Evolutionary conservation across 2,329 filamentous ascomycete species (phyloP), one percentile per base, ranked within the genome.

Genomic region (Plectosphaerella sp.): DNA sequence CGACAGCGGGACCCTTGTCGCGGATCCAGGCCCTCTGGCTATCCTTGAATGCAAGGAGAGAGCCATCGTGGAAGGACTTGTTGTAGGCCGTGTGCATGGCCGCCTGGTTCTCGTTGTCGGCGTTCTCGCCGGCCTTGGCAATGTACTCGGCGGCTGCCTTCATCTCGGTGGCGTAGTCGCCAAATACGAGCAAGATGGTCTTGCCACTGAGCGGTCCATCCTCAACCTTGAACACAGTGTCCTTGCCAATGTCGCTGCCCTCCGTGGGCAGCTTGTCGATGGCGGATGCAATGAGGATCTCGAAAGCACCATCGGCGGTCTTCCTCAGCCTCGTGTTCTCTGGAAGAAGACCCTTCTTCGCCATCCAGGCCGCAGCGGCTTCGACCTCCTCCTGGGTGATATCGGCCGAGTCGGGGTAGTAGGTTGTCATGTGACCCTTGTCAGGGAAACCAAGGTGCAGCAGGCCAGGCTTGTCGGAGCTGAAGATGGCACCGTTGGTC

Each of bases 1-100:
- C 89, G 35, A 95, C 83, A 70, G 82, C 83, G 4, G 90, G 90
- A 18, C 87, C 86, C 67, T 91, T 89, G 65, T 95, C 89, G 63
- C 85, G 83, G 58, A 94, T 90, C 90, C 90, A 94, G 62, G 80
- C 82, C 57, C 88, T 79, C 67, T 94, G 89, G 57, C 85, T 86
- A 64, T 93, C 83, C 69, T 92, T 92, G 75, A 89, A 92, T 12
- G 84, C 84, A 56, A 89, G 77, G 47, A 93, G 76, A 22, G 88
- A 91, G 37, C 90, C 90, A 20, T 79, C 79, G 49, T 81, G 77
- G 61, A 94, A 94, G 0, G 88, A 91, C 60, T 85, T 83, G 54
- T 82, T 83, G 65, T 94, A 94, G 22, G 88, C 82, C 33, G 78
- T 70, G 59, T 90, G 79, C 86, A 91, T 91, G 48, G 83, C 78